phyloP scores from a whole-genome alignment of 2,329 filamentous ascomycete species.

The Penicillium olsonii region DNA sequence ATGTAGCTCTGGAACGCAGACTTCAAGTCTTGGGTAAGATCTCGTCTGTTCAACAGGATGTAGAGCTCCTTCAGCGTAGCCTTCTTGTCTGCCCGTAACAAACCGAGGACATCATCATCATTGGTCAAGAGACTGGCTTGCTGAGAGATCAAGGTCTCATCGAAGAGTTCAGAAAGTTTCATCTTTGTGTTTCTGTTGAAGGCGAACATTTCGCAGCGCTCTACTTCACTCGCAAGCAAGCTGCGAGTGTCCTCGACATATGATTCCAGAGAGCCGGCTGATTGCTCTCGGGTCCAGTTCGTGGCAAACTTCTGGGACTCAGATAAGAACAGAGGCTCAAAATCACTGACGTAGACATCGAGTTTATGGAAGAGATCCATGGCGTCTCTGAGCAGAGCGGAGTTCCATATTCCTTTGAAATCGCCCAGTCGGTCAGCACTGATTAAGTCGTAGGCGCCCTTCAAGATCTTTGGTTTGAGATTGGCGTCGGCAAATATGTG shows the following conservation, averaged over 20 bases:
- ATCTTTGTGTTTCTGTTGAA: slow-evolving; percentile 82
- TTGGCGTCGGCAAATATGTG: slow-evolving; percentile 56
- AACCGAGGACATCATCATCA: slow-evolving; percentile 65
- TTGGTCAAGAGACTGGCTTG: slow-evolving; percentile 69
- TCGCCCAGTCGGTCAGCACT: slow-evolving; percentile 65
- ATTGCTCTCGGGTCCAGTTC: slow-evolving; percentile 69
- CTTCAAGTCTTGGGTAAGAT: slow-evolving; percentile 69
- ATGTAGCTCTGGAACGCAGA: slow-evolving; percentile 79
- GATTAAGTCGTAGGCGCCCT: slow-evolving; percentile 76
- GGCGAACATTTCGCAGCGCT: slow-evolving; percentile 76
- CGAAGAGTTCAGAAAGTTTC: slow-evolving; percentile 71
- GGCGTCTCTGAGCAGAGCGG: slow-evolving; percentile 68
- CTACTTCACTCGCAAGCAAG: slow-evolving; percentile 71
- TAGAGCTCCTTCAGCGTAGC: slow-evolving; percentile 76
- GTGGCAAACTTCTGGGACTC: slow-evolving; percentile 68
- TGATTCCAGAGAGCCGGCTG: slow-evolving; percentile 64
- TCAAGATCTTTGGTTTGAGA: slow-evolving; percentile 58
- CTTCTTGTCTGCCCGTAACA: slow-evolving; percentile 71
- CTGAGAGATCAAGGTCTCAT: slow-evolving; percentile 69
- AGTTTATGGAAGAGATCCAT: slow-evolving; percentile 85
- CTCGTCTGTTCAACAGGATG: slow-evolving; percentile 70
- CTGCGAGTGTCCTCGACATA: slow-evolving; percentile 72
- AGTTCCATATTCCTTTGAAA: slow-evolving; percentile 58
- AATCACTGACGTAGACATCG: slow-evolving; percentile 73
- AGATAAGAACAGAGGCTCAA: slow-evolving; percentile 74